A percentile compares a stretch with the other conserved stretches of the same genome.
Evolutionary conservation across 257 asterid genomes (phyloP).

Genomic region (Prunella vulgaris): DNA sequence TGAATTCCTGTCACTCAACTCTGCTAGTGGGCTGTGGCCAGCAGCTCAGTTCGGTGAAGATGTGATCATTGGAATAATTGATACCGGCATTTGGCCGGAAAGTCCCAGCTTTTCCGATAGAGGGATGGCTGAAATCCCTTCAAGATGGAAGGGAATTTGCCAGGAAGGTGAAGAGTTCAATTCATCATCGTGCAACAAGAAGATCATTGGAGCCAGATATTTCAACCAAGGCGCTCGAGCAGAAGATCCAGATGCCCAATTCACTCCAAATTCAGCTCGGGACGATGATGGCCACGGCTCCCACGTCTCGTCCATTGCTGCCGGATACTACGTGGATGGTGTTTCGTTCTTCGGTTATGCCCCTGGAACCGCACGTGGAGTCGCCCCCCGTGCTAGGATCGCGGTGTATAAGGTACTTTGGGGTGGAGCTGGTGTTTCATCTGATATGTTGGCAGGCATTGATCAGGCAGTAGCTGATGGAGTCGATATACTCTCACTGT

Average conservation of each 20-base stretch:
- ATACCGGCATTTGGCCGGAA: conserved; percentile 25
- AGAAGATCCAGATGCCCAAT: background rate
- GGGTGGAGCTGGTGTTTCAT: background rate
- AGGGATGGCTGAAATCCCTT: conserved; percentile 15
- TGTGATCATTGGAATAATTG: conserved; percentile 24
- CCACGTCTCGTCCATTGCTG: conserved; percentile 25
- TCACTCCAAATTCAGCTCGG: background rate
- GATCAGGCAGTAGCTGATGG: conserved; percentile 39
- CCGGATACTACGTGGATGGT: background rate
- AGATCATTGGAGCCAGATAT: conserved; percentile 22
- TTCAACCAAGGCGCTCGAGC: conserved; percentile 9
- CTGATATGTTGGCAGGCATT: conserved; percentile 29
- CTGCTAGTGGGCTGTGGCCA: conserved; percentile 12
- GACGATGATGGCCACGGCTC: conserved; percentile 19
- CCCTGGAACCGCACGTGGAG: background rate
- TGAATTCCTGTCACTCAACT: conserved; percentile 20
- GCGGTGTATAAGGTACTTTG: background rate
- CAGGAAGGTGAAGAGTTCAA: conserved; percentile 18
- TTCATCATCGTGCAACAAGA: conserved; percentile 27
- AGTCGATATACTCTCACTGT: conserved; percentile 24
- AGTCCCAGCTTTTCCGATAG: conserved; percentile 24
- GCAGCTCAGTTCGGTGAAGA: conserved; percentile 13
- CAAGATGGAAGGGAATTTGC: conserved; percentile 27
- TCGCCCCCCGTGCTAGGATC: background rate
- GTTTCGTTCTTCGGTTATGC: background rate